phyloP scores from a whole-genome alignment of 805 yeast species.

The Metschnikowia anglica region DNA sequence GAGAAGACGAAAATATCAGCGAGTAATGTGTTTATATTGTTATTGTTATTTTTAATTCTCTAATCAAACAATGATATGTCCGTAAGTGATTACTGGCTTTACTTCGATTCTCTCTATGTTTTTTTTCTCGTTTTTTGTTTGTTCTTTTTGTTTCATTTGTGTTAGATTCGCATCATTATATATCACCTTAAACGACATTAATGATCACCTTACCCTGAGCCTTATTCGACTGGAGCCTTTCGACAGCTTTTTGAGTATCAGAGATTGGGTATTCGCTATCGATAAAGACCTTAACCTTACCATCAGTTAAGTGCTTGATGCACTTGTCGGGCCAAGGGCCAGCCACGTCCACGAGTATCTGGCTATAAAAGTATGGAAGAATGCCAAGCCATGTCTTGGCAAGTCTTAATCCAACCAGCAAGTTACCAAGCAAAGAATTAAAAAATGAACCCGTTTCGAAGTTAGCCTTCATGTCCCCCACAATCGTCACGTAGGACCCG shows the following conservation, averaged over 20 bases:
- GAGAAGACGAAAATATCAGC: constrained; percentile 27
- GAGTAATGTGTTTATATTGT: too few species aligned
- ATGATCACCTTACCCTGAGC: constrained; percentile 72
- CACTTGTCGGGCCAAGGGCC: constrained; percentile 24
- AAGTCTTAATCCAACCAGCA: constrained; percentile 9
- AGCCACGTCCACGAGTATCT: constrained; percentile 18
- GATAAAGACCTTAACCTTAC: constrained; percentile 45
- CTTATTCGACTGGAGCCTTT: constrained; percentile 43
- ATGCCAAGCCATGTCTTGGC: constrained; percentile 20
- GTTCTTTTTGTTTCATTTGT: too few species aligned
- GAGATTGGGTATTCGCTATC: constrained; percentile 54
- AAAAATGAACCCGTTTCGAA: constrained; percentile 21
- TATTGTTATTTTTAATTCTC: background rate
- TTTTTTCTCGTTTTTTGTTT: too few species aligned
- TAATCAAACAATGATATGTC: background rate
- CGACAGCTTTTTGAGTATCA: constrained; percentile 51
- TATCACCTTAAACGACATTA: constrained; percentile 19
- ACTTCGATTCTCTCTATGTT: too few species aligned
- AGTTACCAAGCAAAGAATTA: constrained; percentile 1
- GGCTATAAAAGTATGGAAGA: constrained; percentile 30
- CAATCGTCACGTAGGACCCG: constrained; percentile 53
- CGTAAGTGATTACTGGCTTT: too few species aligned
- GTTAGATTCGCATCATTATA: too few species aligned
- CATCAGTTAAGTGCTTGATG: constrained; percentile 44
- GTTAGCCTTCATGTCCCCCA: constrained; percentile 52